Evolutionary conservation across 139 green algal species (phyloP), one percentile per base, ranked within the genome.

Genomic region (Picocystis salinarum): DNA sequence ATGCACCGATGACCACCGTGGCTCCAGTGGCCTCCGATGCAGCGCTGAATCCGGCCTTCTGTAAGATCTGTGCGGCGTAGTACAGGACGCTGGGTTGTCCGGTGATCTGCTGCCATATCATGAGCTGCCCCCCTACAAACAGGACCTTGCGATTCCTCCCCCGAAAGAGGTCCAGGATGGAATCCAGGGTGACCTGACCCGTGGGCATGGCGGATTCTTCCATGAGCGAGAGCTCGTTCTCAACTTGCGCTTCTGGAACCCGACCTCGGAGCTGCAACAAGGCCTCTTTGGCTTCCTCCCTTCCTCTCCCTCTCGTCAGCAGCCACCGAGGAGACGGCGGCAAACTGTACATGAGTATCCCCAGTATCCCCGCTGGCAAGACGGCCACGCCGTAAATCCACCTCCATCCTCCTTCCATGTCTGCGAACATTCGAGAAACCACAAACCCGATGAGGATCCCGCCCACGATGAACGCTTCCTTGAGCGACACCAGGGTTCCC

Each of bases 41-140:
- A 1, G 28, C 52, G 22, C n/a, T 20, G 39, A 52, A 24, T 13
- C 39, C 40, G 44, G 12, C 7, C 12, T 58, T 45, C 60, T 70
- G 45, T 19, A 71, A 61, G 25, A 79, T 70, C 39, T 58, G 39
- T 9, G 40, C 41, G 0, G 81, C 82, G 46, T 93, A 93, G 62
- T 93, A 93, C 17, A 94, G 54, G 31, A 94, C 83, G 6, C 53
- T 76, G 6, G 83, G 83, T 64, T 94, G 83, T 4, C 83, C 83
- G 3, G 83, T 94, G 46, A 93, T 80, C 56, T 73, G 63, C 50
- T 85, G 76, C 61, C 66, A 67, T 6, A 67, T 30, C 11, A 67
- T 40, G 6, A 67, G 57, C 23, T 56, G 55, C 6, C 18, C 29
- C 11, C 58, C 58, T 15, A 67, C 53, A 19, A 64, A 37, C n/a